Evolutionary conservation across 306 rosid species (phyloP).

Genomic region (Albizia julibrissin): DNA sequence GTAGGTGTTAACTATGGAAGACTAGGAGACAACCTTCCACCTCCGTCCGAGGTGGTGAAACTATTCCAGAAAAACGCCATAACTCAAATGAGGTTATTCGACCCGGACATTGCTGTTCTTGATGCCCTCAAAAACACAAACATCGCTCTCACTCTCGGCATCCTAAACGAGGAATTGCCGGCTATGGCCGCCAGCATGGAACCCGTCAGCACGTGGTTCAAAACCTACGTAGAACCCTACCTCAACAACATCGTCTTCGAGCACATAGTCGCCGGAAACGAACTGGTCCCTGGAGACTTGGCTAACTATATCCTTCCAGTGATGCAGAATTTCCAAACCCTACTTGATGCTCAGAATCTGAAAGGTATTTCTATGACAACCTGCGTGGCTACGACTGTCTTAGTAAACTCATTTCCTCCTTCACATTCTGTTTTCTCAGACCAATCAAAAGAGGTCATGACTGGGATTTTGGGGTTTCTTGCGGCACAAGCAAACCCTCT

Average conservation of each 20-base stretch:
- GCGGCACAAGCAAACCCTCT: slow-evolving; percentile 16
- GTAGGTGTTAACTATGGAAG: slow-evolving; percentile 34
- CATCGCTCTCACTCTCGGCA: slow-evolving; percentile 16
- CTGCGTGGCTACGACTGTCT: background rate
- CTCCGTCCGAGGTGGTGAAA: slow-evolving; percentile 16
- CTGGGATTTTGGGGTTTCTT: slow-evolving; percentile 26
- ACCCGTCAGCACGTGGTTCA: slow-evolving; percentile 32
- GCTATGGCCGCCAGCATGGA: slow-evolving; percentile 15
- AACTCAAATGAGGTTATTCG: slow-evolving; percentile 29
- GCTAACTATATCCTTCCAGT: slow-evolving; percentile 8
- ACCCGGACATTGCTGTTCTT: slow-evolving; percentile 12
- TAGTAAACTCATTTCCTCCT: slow-evolving; percentile 33
- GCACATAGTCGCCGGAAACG: background rate
- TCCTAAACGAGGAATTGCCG: slow-evolving; percentile 15
- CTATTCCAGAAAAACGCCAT: slow-evolving; percentile 11
- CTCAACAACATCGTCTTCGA: background rate
- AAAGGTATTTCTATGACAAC: slow-evolving; percentile 35
- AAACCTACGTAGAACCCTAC: slow-evolving; percentile 30
- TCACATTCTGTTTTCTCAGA: slow-evolving; percentile 24
- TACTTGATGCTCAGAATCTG: background rate
- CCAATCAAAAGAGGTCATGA: background rate
- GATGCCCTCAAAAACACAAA: slow-evolving; percentile 9
- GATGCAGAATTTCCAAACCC: slow-evolving; percentile 16
- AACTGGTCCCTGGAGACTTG: background rate
- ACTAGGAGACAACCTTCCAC: slow-evolving; percentile 37